Percentiles rank a stretch among this genome's conserved stretches.
phyloP scores from a whole-genome alignment of 306 rosid species.

The Coriaria nepalensis region DNA sequence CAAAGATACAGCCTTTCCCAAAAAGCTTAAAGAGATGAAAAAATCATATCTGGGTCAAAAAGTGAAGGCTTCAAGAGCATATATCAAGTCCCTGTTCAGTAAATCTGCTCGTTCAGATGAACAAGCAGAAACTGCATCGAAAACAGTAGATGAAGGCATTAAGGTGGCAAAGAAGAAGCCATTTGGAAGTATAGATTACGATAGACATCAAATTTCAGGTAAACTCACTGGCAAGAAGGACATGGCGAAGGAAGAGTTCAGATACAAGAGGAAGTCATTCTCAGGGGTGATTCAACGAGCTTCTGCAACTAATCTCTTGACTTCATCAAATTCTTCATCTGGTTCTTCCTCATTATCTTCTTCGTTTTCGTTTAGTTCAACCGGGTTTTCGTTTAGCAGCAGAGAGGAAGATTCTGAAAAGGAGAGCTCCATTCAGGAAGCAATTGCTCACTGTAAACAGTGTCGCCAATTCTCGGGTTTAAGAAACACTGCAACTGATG shows the following conservation, averaged over 20 bases:
- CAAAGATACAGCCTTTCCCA: constrained; percentile 25
- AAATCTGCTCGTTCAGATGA: constrained; percentile 52
- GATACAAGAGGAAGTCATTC: constrained; percentile 55
- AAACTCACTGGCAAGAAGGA: neutral
- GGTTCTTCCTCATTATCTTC: constrained; percentile 63
- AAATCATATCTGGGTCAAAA: constrained; percentile 40
- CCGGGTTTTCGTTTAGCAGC: constrained; percentile 40
- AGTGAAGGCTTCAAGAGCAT: constrained; percentile 58
- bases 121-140: neutral
- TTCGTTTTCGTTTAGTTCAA: constrained; percentile 61
- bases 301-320: constrained; percentile 22
- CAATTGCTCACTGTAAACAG: constrained; percentile 89
- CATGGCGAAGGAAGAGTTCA: constrained; percentile 1
- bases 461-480: constrained; percentile 15
- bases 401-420: constrained; percentile 50
- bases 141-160: constrained; percentile 21
- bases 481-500: constrained; percentile 6
- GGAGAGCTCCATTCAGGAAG: constrained; percentile 74
- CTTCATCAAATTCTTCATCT: constrained; percentile 55
- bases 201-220: constrained; percentile 20
- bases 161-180: constrained; percentile 31
- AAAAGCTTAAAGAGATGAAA: constrained; percentile 53
- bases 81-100: constrained; percentile 51
- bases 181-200: constrained; percentile 24
- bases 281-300: constrained; percentile 58